Evolutionary conservation across 2,329 filamentous ascomycete species (phyloP), one percentile per base, ranked within the genome.

Genomic region (Talaromyces sp.): DNA sequence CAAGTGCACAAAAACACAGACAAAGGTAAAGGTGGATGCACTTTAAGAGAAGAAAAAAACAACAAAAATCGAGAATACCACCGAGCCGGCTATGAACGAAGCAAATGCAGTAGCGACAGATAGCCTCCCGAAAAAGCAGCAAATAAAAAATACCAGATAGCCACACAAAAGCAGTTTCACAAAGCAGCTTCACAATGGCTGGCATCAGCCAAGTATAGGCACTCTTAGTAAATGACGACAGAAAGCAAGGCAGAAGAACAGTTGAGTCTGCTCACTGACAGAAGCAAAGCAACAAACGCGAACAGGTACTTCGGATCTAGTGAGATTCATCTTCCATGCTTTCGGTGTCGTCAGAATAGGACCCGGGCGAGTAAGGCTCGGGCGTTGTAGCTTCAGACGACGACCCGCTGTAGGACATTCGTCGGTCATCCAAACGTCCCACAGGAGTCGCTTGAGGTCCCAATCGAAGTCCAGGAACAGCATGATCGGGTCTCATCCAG

Each of bases 401-500:
- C 30, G 57, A 53, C 25, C 28, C 39, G 25, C 19, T 30, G 51
- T 33, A 49, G 19, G 17, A 55, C 25, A 9, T 47, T n/a, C 22
- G 55, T 30, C 19, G 55, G 44, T 28, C 32, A 28, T 39, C 47
- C 30, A 17, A 33, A 32, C 25, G 59, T 33, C 54, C 62, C 39
- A 58, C 61, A 17, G 57, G 53, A 52, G 57, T 44, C 17, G 55
- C 39, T 25, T 55, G 52, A 17, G 60, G 60, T 52, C 60, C 60
- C 36, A 42, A 44, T 59, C 55, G 56, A 42, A 62, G 60, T 7
- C 60, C 60, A 27, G 53, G 28, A 52, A 62, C 55, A 33, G 71
- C 55, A 64, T 70, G 58, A 62, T 65, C 65, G 73, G 59, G 71
- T 11, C 70, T 70, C 77, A 79, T 79, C 77, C 77, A 79, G 25